Evolutionary conservation across 805 yeast species (phyloP), one percentile per base, ranked within the genome.

Genomic region (Wickerhamiella dianesei): DNA sequence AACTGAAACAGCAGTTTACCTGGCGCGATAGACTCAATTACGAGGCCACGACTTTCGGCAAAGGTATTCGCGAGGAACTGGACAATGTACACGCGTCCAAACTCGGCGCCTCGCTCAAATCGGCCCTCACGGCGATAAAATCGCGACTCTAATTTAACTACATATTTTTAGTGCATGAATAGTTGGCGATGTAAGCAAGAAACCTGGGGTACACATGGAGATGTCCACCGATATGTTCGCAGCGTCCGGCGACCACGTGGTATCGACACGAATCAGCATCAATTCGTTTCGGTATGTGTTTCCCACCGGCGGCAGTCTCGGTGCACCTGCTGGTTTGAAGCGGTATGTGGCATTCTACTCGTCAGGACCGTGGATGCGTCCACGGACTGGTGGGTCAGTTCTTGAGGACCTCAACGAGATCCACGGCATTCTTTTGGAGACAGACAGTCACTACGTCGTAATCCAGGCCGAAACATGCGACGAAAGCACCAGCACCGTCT

Each of bases 11-110:
- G 22, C 35, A 47, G 40, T 40, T 46, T 32, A 37, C 47, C 5
- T 35, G 44, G 22, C 35, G 39, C 13, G 55, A 53, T 18, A 50
- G 55, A 13, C 35, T 51, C n/a, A 47, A 54, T 6, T 59, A 59
- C 48, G 48, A 57, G 8, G 47, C 52, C 17, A 56, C 52, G 21
- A 56, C 62, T 17, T 64, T 49, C 41, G 68, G 61, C 19, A 53
- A 61, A 18, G 67, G 66, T 19, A 8, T 19, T 14, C 41, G 41
- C 8, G 21, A 21, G 14, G 41, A 39, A 14, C n/a, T 14, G 8
- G 41, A 20, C 41, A 6, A 21, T 6, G 39, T 12, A 6, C 32
- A 25, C 12, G 32, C 32, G 12, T 25, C 32, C 6, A 25, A 25
- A 6, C 12, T 25, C 32, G 32, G 32, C 12, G 9, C 6, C 6